Base-by-base conservation (phyloP, 1,284 basidiomycete genomes). In the Puccinia hordei region DNA sequence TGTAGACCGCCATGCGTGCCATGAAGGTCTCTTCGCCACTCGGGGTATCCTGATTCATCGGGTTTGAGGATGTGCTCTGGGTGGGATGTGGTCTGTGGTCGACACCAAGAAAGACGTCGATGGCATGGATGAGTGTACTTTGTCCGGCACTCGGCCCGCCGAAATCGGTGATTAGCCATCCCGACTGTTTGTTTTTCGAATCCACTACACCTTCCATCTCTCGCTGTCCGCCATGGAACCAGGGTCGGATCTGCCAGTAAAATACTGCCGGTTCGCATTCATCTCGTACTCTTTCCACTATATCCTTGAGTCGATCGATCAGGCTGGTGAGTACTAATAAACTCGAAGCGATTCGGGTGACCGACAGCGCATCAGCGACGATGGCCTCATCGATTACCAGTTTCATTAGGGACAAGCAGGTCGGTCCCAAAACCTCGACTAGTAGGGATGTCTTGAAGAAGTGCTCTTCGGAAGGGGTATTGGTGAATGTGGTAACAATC, bases 101-200 rank as follows among this genome's bases (percentile, higher is more conserved):
- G 49, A 96, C 89, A 33, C 93, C 93, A 15, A 98, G 88, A 87
- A 97, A 97, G 65, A 93, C 88, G 85, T 97, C 95, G 66, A 98
- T 88, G 0, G 93, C 91, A 84, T 98, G 94, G 61, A 97, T 90
- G 73, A 97, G 88, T 13, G 92, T 89, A 85, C 92, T 94, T 87
- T 98, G 95, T 0, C 93, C 95, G 0, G 95, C 95, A 83, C 91
- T 93, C 0, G 95, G 92, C 0, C 95, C 95, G 0, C 92, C 92
- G 71, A 93, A 90, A 83, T 92, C 89, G 80, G 86, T 84, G 55
- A 83, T 82, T 1, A 91, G 91, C 73, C 73, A 72, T 87, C 84
- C 33, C 30, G 51, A 10, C 13, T 24, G 84, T 84, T 15, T 90
- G 86, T 10, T 86, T 87, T 22, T 88, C 4, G 83, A 84, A 15